Evolutionary conservation across 495 filamentous ascomycete genomes (phyloP), one percentile per base, ranked within the genome.

Genomic region (Podospora australis): DNA sequence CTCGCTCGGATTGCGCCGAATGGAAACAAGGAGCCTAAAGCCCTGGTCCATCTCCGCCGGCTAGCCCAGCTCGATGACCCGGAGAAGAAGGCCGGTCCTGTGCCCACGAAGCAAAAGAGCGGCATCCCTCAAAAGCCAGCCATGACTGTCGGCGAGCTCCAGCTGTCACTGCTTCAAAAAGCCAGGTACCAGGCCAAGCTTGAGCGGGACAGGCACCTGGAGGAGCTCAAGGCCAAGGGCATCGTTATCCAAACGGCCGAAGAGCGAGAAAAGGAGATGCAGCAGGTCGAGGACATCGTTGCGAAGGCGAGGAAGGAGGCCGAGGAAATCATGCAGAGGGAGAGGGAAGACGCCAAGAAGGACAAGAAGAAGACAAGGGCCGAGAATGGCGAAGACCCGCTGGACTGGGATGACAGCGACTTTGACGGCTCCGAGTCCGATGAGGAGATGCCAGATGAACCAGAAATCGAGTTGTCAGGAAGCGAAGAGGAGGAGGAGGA

Each of bases 181-280:
- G 88, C 90, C 0, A 78, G 87, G 26, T 73, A 82, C 52, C 92
- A 99, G 66, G 94, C 90, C 32, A 76, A 77, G 19, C 65, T 78
- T 25, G 90, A 90, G 59, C 77, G 88, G n/a, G 80, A 82, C 36
- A 84, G 88, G 54, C 83, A 82, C 48, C 76, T 97, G 13, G 79
- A 87, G 49, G 79, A 84, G 49, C 72, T 97, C 20, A 75, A 78
- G 46, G 81, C 82, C 16, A 86, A 83, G 60, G 92, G 92, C 24
- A 73, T 97, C 13, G 69, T 85, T 34, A 71, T 96, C n/a, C 84
- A 87, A 54, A 95, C 87, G 1, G 78, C 81, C 4, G 92, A 95
- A 63, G 90, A 99, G 55, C 75, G 87, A 48, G 82, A 86, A 53
- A 80, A 81, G 10, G 84, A 91, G 60, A 55, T 79, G 59, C 81